Evolutionary conservation across 148 eudicot genomes (phyloP).

Genomic region (Rhododendron ferrugineum): DNA sequence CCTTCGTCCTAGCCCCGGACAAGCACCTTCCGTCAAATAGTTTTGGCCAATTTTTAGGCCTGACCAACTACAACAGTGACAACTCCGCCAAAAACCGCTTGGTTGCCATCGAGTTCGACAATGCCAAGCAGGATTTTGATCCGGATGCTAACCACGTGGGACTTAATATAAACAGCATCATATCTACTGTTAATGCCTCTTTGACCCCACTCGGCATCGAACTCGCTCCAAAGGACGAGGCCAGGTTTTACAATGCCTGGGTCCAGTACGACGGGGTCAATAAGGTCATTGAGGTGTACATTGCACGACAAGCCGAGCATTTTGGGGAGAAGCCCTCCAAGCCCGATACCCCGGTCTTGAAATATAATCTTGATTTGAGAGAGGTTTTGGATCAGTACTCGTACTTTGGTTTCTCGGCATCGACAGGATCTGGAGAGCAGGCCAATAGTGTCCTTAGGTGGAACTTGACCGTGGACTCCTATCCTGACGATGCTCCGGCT

Average conservation of each 20-base stretch:
- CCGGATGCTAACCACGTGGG: constrained; percentile 75
- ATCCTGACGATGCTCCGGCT: too few species aligned
- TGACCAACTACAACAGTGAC: constrained; percentile 52
- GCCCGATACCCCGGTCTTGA: constrained; percentile 64
- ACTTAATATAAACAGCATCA: constrained; percentile 43
- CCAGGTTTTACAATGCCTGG: constrained; percentile 58
- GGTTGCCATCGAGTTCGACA: constrained; percentile 76
- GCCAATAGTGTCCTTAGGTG: constrained; percentile 67
- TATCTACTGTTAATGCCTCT: constrained; percentile 25
- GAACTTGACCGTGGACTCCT: constrained; percentile 57
- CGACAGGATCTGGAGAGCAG: constrained; percentile 47
- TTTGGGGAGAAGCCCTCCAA: constrained; percentile 14
- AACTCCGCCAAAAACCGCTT: constrained; percentile 26
- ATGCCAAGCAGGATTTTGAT: constrained; percentile 43
- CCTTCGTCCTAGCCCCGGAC: constrained; percentile 51
- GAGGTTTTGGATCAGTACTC: constrained; percentile 31
- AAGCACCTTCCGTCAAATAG: constrained; percentile 31
- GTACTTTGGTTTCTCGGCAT: constrained; percentile 73
- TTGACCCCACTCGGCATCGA: constrained; percentile 33
- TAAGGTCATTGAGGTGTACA: constrained; percentile 45
- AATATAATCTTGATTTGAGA: constrained; percentile 35
- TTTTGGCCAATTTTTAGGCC: constrained; percentile 47
- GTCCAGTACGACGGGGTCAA: constrained; percentile 51
- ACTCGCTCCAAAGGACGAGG: constrained; percentile 22
- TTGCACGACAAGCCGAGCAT: constrained; percentile 18